A percentile compares a stretch with the other conserved stretches of the same genome.
Conservation (phyloP, 2,329 filamentous ascomycete genomes). For the Cercospora berteroae region DNA sequence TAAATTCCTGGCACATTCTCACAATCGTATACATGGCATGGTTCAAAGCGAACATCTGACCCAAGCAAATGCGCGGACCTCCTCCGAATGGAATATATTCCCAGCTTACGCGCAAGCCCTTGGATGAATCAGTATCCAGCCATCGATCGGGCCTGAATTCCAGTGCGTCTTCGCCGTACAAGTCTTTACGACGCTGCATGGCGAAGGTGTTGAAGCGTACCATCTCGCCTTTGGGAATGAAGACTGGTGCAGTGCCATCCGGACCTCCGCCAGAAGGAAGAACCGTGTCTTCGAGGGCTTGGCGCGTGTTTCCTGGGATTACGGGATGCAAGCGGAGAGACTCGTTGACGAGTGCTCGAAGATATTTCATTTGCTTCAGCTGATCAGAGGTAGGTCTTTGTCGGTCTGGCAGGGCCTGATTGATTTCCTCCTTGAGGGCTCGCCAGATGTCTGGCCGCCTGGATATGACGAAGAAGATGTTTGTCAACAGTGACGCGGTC, state of each 20-base stretch:
- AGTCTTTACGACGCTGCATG: constrained; percentile 5
- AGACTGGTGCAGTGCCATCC: constrained; percentile 43
- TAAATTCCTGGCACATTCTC: not conserved
- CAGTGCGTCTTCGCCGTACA: constrained; percentile 3
- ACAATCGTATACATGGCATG: constrained; percentile 7
- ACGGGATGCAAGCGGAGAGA: constrained; percentile 67
- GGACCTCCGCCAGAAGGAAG: constrained; percentile 46
- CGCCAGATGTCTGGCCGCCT: constrained; percentile 18
- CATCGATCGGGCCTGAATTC: constrained; percentile 7
- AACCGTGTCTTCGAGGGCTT: constrained; percentile 60
- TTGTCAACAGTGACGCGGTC: constrained; percentile 48
- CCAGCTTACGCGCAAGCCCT: constrained; percentile 3
- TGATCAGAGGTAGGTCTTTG: constrained; percentile 38
- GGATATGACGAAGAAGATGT: constrained; percentile 33
- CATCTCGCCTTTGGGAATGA: constrained; percentile 37
- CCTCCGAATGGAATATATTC: constrained; percentile 21
- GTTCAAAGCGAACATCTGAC: constrained; percentile 6
- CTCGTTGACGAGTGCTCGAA: constrained; percentile 63
- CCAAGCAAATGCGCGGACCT: constrained; percentile 20
- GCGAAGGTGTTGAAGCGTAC: constrained; percentile 17
- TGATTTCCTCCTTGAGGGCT: constrained; percentile 22
- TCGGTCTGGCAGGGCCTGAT: constrained; percentile 30
- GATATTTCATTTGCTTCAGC: constrained; percentile 27
- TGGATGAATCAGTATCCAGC: not conserved
- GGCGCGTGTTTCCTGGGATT: constrained; percentile 73